Evolutionary conservation across 208 protist genomes (phyloP), one percentile per base, ranked within the genome.

Genomic region (Phytomonas sp.): DNA sequence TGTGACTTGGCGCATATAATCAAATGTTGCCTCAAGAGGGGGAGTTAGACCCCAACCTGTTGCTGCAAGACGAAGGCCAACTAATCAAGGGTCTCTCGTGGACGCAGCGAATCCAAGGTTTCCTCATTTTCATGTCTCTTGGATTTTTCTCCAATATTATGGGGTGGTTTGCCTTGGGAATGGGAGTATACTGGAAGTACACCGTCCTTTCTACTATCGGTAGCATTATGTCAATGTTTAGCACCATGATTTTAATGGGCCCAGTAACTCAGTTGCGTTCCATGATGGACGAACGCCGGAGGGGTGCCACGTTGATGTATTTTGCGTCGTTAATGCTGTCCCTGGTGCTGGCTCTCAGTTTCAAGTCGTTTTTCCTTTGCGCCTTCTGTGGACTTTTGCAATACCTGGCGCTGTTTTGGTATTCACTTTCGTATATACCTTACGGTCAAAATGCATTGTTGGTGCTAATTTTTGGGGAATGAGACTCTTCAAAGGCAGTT

Each of bases 241-340:
- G 89, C 71, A 97, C 86, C 0, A 84, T 89, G 30, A 80, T 96
- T 8, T 72, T 97, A 13, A 95, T 93, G 88, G 93, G 93, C 0
- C 93, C 93, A 5, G 60, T 62, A 4, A 76, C 88, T 7, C 93
- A 97, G 76, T 71, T 95, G 53, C 68, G 72, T 26, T 93, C 87
- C 74, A 97, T 97, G 93, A 94, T 96, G 56, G 89, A 97, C 62
- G 87, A 96, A 40, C 91, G 87, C 40, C 83, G 93, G 28, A 70
- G 79, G 7, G 79, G 62, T 9, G 81, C 89, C 17, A 84, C 91
- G 0, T 31, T 86, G 3, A 53, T 91, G 46, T 96, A 96, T 78
- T 62, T 97, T 31, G 66, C 56, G 23, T 89, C 89, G 0, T 66
- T 97, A 56, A 37, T 96, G 5, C 31, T 95, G 7, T 80, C 90